phyloP scores from a whole-genome alignment of 2,329 filamentous ascomycete genomes.

The Knoxdaviesia capensis region DNA sequence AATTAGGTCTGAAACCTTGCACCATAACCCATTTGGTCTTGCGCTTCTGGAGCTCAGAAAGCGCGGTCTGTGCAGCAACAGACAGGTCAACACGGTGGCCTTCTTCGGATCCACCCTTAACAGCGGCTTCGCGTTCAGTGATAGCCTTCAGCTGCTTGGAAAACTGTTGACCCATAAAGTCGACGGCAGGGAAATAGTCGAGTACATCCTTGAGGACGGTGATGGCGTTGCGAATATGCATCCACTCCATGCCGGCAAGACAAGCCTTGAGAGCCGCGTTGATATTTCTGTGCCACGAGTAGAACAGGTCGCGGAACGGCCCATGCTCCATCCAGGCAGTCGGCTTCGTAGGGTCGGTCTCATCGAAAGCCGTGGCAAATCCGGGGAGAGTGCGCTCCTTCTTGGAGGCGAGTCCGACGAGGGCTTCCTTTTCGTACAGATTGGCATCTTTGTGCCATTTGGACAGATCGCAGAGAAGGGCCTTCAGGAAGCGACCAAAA shows the following conservation, averaged over 20 bases:
- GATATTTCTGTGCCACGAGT: slow-evolving; percentile 77
- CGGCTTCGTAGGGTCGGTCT: slow-evolving; percentile 40
- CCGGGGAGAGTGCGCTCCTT: slow-evolving; percentile 44
- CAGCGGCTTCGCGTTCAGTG: slow-evolving; percentile 34
- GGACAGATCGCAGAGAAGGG: slow-evolving; percentile 59
- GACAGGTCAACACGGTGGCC: slow-evolving; percentile 53
- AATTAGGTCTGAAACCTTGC: slow-evolving; percentile 48
- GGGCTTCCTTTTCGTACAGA: slow-evolving; percentile 63
- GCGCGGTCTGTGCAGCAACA: slow-evolving; percentile 49
- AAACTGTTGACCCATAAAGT: slow-evolving; percentile 62
- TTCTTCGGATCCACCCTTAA: slow-evolving; percentile 28
- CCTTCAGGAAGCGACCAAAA: slow-evolving; percentile 75
- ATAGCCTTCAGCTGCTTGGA: slow-evolving; percentile 45
- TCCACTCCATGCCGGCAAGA: slow-evolving; percentile 71
- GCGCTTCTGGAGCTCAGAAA: slow-evolving; percentile 47
- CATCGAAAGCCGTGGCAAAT: slow-evolving; percentile 55
- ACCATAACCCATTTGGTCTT: slow-evolving; percentile 54
- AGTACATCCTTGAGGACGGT: slow-evolving; percentile 67
- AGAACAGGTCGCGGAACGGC: slow-evolving; percentile 67
- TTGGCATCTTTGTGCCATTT: slow-evolving; percentile 65
- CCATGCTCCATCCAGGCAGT: slow-evolving; percentile 61
- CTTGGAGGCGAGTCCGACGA: slow-evolving; percentile 16
- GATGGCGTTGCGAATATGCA: slow-evolving; percentile 93
- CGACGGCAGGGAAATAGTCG: slow-evolving; percentile 69
- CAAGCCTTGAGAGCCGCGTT: slow-evolving; percentile 65